These are phyloP conservation scores for Blastobotrys peoriensis DNA, from an alignment of 805 yeast genomes.

Conservation along the genomic window DNA sequence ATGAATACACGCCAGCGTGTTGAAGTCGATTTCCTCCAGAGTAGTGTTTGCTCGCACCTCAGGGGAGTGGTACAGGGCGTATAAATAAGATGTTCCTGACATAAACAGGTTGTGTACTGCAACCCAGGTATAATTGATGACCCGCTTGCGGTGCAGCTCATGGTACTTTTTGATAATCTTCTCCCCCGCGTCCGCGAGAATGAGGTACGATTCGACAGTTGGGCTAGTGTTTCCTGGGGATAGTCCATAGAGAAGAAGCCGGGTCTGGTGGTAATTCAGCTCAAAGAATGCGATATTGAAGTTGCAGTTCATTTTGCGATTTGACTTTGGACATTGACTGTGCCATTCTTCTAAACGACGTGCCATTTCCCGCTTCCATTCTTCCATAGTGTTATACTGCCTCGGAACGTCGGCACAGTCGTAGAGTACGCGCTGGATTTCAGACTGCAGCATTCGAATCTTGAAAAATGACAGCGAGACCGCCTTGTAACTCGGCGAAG, in stretches of 20 bases:
- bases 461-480: conserved; percentile 62
- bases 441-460: conserved; percentile 70
- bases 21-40: conserved; percentile 45
- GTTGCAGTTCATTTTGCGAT: conserved; percentile 60
- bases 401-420: conserved; percentile 70
- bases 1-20: conserved; percentile 36
- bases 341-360: conserved; percentile 59
- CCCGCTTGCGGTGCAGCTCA: conserved; percentile 47
- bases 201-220: conserved; percentile 45
- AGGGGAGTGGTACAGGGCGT: conserved; percentile 66
- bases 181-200: conserved; percentile 57
- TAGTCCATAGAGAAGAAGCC: conserved; percentile 66
- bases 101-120: conserved; percentile 83
- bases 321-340: conserved; percentile 47
- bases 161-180: conserved; percentile 61
- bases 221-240: conserved; percentile 62
- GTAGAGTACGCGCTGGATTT: conserved; percentile 64
- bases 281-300: conserved; percentile 66
- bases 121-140: conserved; percentile 85
- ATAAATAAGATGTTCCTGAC: conserved; percentile 82
- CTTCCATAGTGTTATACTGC: conserved; percentile 42
- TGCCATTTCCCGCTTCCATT: conserved; percentile 58
- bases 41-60: conserved; percentile 43
- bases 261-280: conserved; percentile 71
- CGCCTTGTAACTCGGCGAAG: conserved; percentile 56